Evolutionary conservation across 2,329 filamentous ascomycete genomes (phyloP).

Genomic region (Cladosporium sp.): DNA sequence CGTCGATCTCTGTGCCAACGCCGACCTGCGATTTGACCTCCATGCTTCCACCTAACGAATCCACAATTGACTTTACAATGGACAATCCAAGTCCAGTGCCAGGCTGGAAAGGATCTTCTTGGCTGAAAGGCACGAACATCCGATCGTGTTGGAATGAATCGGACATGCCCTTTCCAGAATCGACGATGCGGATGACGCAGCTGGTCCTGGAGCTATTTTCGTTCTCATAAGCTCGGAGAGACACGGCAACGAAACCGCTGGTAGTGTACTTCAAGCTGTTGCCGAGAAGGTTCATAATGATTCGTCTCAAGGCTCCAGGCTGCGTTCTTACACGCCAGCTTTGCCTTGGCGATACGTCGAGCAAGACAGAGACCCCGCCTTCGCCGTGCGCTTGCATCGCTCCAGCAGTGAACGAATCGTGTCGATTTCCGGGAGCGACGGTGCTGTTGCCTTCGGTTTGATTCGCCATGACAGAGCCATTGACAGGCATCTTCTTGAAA

Average conservation of each 20-base stretch:
- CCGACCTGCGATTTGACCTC: slow-evolving; percentile 56
- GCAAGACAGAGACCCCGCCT: slow-evolving; percentile 44
- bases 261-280: slow-evolving; percentile 52
- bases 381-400: not conserved
- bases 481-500: slow-evolving; percentile 37
- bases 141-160: slow-evolving; percentile 62
- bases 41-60: slow-evolving; percentile 61
- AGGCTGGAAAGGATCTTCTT: slow-evolving; percentile 62
- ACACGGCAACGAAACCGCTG: slow-evolving; percentile 45
- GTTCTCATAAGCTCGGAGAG: slow-evolving; percentile 36
- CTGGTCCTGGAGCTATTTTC: slow-evolving; percentile 24
- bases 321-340: slow-evolving; percentile 50
- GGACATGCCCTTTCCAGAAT: slow-evolving; percentile 68
- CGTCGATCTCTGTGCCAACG: slow-evolving; percentile 31
- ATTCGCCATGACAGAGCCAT: slow-evolving; percentile 21
- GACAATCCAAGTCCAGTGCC: slow-evolving; percentile 68
- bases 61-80: slow-evolving; percentile 62
- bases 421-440: not conserved
- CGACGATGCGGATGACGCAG: slow-evolving; percentile 48
- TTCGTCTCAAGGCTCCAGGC: slow-evolving; percentile 47
- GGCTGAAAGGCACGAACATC: slow-evolving; percentile 65
- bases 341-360: slow-evolving; percentile 45
- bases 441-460: slow-evolving; percentile 6
- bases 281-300: slow-evolving; percentile 52
- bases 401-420: not conserved